phyloP scores from a whole-genome alignment of 352 stramenopile species.

The Globisporangium yorkense region DNA sequence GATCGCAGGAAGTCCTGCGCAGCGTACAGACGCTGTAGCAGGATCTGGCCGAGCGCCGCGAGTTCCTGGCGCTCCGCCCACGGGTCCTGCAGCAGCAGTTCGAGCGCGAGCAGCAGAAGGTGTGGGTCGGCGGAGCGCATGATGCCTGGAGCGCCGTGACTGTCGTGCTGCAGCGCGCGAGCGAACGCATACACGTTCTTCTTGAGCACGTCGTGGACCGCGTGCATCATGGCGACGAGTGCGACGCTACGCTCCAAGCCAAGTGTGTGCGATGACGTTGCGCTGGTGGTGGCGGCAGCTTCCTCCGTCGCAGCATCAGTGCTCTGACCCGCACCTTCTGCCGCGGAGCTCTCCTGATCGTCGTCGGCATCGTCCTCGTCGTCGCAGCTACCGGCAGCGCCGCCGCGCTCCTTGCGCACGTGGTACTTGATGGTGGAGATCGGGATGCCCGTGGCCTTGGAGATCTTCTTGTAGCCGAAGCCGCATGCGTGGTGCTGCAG shows the following conservation, averaged over 20 bases:
- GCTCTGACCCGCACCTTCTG: neutral
- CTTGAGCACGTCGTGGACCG: slow-evolving; percentile 3
- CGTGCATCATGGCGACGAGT: slow-evolving; percentile 6
- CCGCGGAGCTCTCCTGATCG: neutral
- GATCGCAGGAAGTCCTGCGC: slow-evolving; percentile 9
- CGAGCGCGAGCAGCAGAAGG: slow-evolving; percentile 7
- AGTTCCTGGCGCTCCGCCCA: slow-evolving; percentile 4
- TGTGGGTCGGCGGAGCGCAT: slow-evolving; percentile 8
- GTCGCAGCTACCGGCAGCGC: neutral
- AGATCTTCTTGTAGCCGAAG: slow-evolving; percentile 16
- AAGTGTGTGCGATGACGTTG: neutral
- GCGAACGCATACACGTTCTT: slow-evolving; percentile 12
- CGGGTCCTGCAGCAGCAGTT: slow-evolving; percentile 5
- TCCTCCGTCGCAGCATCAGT: neutral
- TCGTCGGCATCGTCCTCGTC: neutral
- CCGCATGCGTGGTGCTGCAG: slow-evolving; percentile 14
- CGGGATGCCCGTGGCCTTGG: slow-evolving; percentile 15
- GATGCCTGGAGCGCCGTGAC: slow-evolving; percentile 3
- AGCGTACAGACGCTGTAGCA: slow-evolving; percentile 7
- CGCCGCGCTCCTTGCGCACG: slow-evolving; percentile 9
- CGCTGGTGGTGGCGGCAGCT: neutral
- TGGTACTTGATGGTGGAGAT: slow-evolving; percentile 19
- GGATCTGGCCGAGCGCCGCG: neutral
- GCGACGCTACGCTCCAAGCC: slow-evolving; percentile 1
- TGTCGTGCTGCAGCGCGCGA: slow-evolving; percentile 12